These are phyloP conservation scores for Pezicula carpinea DNA, from an alignment of 2,329 filamentous ascomycete genomes.

Conservation along the genomic window DNA sequence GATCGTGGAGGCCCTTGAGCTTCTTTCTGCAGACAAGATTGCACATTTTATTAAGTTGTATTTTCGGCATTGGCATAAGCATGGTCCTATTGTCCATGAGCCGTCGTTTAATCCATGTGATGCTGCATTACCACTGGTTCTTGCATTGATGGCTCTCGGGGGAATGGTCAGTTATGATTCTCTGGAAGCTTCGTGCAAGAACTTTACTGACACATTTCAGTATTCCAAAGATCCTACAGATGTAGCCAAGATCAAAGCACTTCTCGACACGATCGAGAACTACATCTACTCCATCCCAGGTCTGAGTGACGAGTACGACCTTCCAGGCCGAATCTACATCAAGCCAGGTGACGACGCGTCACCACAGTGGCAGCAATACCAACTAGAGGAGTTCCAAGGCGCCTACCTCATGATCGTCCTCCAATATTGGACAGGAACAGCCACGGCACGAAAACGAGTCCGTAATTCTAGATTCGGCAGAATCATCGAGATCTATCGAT, in stretches of 20 bases:
- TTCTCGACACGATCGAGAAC: slow-evolving; percentile 24
- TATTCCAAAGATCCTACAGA: slow-evolving; percentile 21
- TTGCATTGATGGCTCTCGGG: slow-evolving; percentile 26
- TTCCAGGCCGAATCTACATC: slow-evolving; percentile 21
- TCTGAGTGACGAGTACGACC: slow-evolving; percentile 24
- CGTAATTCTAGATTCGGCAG: slow-evolving; percentile 25
- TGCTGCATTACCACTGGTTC: slow-evolving; percentile 24
- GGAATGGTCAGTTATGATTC: slow-evolving; percentile 21
- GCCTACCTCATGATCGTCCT: slow-evolving; percentile 27
- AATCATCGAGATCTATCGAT: slow-evolving; percentile 25
- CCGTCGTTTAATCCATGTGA: slow-evolving; percentile 24
- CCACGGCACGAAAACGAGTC: slow-evolving; percentile 22
- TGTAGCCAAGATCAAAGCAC: slow-evolving; percentile 16
- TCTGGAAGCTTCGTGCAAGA: neutral
- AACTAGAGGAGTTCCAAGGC: slow-evolving; percentile 27
- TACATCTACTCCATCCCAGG: slow-evolving; percentile 24
- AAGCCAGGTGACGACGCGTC: slow-evolving; percentile 16
- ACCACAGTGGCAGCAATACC: slow-evolving; percentile 26
- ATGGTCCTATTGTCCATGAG: slow-evolving; percentile 28
- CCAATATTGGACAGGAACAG: slow-evolving; percentile 27
- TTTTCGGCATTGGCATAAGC: slow-evolving; percentile 29
- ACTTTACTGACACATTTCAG: slow-evolving; percentile 10
- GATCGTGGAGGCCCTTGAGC: slow-evolving; percentile 22
- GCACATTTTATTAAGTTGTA: slow-evolving; percentile 24
- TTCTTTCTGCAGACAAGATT: slow-evolving; percentile 21